Evolutionary conservation across 768 basidiomycete genomes (phyloP).

Genomic region (Boletus subcaerulescens): DNA sequence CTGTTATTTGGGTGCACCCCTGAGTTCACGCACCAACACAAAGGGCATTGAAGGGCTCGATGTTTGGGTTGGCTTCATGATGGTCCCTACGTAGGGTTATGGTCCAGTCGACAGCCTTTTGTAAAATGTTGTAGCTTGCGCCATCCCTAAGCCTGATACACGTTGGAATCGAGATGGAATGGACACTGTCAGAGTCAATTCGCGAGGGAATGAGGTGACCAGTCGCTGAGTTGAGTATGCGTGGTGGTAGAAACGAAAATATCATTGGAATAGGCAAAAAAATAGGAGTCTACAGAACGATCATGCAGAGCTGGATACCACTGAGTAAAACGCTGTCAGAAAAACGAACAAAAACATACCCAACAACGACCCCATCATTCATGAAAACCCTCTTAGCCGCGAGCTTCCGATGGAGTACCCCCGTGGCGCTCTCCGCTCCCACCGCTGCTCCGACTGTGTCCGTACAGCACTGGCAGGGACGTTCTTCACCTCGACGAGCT

Average conservation of each 20-base stretch:
- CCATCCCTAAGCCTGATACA: no score
- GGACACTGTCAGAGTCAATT: no score
- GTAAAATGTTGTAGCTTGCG: no score
- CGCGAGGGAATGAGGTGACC: no score
- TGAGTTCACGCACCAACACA: no score
- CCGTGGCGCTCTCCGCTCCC: conserved; percentile 60
- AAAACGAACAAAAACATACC: conserved; percentile 2
- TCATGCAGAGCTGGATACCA: neutral
- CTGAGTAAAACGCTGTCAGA: neutral
- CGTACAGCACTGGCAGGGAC: conserved; percentile 65
- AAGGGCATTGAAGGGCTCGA: no score
- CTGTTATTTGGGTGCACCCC: no score
- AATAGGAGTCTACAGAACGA: neutral
- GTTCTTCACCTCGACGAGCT: conserved; percentile 85
- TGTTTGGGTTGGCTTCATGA: no score
- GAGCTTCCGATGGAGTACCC: conserved; percentile 60
- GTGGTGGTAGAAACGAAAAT: neutral
- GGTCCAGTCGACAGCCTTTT: no score
- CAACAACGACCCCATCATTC: neutral
- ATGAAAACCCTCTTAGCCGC: conserved; percentile 23
- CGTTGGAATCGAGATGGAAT: no score
- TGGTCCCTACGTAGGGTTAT: no score
- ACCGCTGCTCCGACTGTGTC: conserved; percentile 66
- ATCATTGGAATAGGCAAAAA: neutral
- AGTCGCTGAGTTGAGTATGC: no score